These are phyloP conservation scores for Microsporum audouinii DNA, from an alignment of 2,329 filamentous ascomycete species.

Conservation along the genomic window DNA sequence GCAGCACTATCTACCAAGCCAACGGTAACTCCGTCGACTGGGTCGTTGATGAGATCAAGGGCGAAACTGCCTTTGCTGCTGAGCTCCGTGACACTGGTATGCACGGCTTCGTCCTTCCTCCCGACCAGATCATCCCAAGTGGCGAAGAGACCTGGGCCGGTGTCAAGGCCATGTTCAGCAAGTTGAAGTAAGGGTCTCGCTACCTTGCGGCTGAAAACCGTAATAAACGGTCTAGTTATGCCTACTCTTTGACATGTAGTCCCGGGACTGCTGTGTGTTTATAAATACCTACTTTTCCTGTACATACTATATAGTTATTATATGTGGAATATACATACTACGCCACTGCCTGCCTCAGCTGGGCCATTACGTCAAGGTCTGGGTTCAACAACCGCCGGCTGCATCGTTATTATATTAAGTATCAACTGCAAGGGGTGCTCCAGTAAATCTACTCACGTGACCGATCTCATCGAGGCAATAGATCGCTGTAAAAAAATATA, in stretches of 20 bases:
- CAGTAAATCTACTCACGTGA: neutral
- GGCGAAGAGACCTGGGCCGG: constrained; percentile 40
- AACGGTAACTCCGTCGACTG: constrained; percentile 33
- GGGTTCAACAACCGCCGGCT: neutral
- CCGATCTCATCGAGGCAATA: neutral
- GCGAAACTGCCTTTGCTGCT: constrained; percentile 38
- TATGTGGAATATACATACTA: neutral
- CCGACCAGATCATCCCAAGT: constrained; percentile 38
- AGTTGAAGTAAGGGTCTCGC: neutral
- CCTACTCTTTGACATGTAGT: neutral
- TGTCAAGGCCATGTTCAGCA: constrained; percentile 15
- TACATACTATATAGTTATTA: neutral
- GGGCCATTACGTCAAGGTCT: no score
- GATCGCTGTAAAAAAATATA: neutral
- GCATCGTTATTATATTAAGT: neutral
- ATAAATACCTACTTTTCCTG: neutral
- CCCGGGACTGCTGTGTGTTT: neutral
- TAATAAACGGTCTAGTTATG: neutral
- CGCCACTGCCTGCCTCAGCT: neutral
- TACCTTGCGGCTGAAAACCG: neutral
- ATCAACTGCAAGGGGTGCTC: neutral
- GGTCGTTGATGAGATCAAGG: constrained; percentile 32
- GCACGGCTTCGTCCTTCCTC: constrained; percentile 41
- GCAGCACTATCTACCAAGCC: constrained; percentile 51
- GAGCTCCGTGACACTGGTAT: constrained; percentile 41